These are phyloP conservation scores for Paxillus rubicundulus DNA, from an alignment of 768 basidiomycete genomes.

Conservation along the genomic window DNA sequence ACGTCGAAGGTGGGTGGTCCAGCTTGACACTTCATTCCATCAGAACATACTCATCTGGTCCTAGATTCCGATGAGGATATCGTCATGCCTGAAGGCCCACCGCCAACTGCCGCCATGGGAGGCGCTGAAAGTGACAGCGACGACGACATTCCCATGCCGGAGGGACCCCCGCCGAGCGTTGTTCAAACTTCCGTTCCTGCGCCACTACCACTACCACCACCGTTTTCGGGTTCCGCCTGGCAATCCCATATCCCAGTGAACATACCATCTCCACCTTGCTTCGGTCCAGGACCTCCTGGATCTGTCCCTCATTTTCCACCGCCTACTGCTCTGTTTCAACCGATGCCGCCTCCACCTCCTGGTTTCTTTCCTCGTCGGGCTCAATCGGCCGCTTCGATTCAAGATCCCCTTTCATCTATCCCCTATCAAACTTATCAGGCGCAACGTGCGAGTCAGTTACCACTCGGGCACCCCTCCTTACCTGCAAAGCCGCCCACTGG, in stretches of 20 bases:
- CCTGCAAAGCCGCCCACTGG: slow-evolving; percentile 39
- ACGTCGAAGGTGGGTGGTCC: slow-evolving; percentile 41
- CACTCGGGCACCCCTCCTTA: slow-evolving; percentile 41
- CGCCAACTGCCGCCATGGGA: slow-evolving; percentile 43
- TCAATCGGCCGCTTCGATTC: slow-evolving; percentile 52
- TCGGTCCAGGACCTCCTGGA: slow-evolving; percentile 10
- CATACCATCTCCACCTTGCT: slow-evolving; percentile 21
- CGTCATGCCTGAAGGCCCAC: slow-evolving; percentile 58
- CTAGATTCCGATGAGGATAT: slow-evolving; percentile 54
- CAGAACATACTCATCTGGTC: neutral
- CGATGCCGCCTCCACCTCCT: slow-evolving; percentile 48
- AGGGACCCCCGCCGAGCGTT: slow-evolving; percentile 62
- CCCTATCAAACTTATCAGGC: slow-evolving; percentile 81
- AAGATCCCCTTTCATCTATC: slow-evolving; percentile 73
- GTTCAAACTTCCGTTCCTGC: slow-evolving; percentile 10
- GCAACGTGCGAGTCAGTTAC: slow-evolving; percentile 48
- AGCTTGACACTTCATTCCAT: neutral
- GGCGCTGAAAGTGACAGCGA: slow-evolving; percentile 55
- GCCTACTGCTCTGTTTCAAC: slow-evolving; percentile 23
- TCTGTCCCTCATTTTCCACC: slow-evolving; percentile 27
- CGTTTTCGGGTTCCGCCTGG: slow-evolving; percentile 2
- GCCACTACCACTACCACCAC: slow-evolving; percentile 13
- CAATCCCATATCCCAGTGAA: slow-evolving; percentile 10
- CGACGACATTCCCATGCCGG: slow-evolving; percentile 89
- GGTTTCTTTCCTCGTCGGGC: slow-evolving; percentile 62